Percentiles rank a stretch among this genome's conserved stretches.
Evolutionary conservation across 768 basidiomycete genomes (phyloP).

Genomic region (Dictyophora rubrovolvata): DNA sequence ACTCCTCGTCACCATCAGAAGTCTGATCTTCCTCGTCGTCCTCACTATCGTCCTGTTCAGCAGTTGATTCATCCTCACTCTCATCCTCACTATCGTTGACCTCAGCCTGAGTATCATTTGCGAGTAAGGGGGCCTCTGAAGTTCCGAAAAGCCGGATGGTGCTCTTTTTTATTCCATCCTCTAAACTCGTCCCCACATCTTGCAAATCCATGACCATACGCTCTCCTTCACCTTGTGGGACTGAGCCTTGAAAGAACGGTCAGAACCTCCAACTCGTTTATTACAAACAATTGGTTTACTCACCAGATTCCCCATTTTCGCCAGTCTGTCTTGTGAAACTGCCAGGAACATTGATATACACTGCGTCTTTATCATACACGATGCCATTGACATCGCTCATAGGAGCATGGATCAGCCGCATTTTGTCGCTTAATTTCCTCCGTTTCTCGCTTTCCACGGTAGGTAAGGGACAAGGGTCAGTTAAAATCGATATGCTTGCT

Average conservation of each 20-base stretch:
- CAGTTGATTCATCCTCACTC: slow-evolving; percentile 19
- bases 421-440: slow-evolving; percentile 90
- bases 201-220: slow-evolving; percentile 97
- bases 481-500: slow-evolving; percentile 58
- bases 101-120: slow-evolving; percentile 25
- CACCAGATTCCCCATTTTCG: slow-evolving; percentile 36
- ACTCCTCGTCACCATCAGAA: slow-evolving; percentile 20
- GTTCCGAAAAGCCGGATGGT: slow-evolving; percentile 77
- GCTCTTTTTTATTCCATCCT: slow-evolving; percentile 69
- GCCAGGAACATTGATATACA: slow-evolving; percentile 96
- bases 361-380: slow-evolving; percentile 95
- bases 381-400: slow-evolving; percentile 99
- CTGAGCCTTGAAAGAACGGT: slow-evolving; percentile 32
- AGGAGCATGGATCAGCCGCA: slow-evolving; percentile 88
- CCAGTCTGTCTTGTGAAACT: slow-evolving; percentile 75
- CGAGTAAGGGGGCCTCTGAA: slow-evolving; percentile 33
- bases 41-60: slow-evolving; percentile 16
- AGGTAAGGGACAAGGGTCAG: slow-evolving; percentile 95
- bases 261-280: background rate
- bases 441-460: slow-evolving; percentile 85
- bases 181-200: slow-evolving; percentile 73
- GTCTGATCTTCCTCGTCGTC: slow-evolving; percentile 24
- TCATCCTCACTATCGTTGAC: slow-evolving; percentile 20
- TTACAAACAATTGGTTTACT: background rate
- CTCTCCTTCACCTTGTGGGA: slow-evolving; percentile 85